Conservation (phyloP, 73 alveolate species). For the Tetrahymena borealis region DNA sequence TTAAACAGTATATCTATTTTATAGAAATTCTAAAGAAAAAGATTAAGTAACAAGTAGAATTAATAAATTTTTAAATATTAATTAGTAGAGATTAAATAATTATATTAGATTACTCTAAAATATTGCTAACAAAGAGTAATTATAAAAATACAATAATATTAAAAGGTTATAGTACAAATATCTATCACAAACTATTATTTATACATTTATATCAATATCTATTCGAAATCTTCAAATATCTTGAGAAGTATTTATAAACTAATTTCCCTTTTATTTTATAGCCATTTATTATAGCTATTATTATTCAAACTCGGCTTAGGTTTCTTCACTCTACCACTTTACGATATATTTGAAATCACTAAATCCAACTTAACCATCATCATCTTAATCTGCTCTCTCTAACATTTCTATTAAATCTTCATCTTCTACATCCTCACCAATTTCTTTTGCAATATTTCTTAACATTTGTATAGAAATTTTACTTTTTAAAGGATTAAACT, state of each 20-base stretch:
- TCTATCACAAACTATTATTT: too few species aligned
- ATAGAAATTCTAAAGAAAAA: too few species aligned
- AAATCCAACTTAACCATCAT: neutral
- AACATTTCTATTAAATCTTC: neutral
- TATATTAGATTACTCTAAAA: too few species aligned
- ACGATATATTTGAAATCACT: neutral
- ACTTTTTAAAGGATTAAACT: neutral
- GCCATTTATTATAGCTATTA: neutral
- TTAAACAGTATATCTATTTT: too few species aligned
- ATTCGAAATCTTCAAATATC: neutral
- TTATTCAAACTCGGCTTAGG: neutral
- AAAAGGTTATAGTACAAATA: too few species aligned
- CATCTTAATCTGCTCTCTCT: neutral
- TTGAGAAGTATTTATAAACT: neutral
- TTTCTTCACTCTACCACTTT: neutral
- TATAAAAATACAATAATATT: too few species aligned
- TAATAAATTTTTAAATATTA: too few species aligned
- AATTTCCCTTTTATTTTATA: neutral
- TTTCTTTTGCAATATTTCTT: neutral
- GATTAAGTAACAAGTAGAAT: too few species aligned
- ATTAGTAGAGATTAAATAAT: too few species aligned
- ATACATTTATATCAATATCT: too few species aligned
- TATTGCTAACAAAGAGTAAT: too few species aligned
- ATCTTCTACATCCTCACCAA: neutral
- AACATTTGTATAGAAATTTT: neutral